Conservation (phyloP, 345 rosid species). For the Eucalyptus decipiens region DNA sequence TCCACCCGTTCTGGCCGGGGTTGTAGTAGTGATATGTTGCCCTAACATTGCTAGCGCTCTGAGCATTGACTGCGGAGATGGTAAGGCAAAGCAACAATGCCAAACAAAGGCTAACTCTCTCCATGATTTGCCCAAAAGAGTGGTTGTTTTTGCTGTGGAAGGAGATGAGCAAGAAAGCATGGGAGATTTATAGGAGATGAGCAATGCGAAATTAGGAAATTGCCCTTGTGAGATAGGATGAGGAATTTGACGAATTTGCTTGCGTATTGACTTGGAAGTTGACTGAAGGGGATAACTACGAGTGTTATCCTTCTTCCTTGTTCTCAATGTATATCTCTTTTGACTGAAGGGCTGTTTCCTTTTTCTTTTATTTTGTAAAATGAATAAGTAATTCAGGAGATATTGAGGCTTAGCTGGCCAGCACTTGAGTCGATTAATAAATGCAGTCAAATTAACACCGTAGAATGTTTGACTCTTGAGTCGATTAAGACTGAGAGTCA, state of each 20-base stretch:
- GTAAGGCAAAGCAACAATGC: not conserved
- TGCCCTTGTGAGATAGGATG: not conserved
- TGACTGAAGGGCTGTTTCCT: not conserved
- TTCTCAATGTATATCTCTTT: not conserved
- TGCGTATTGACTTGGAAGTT: not conserved
- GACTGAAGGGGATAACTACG: not conserved
- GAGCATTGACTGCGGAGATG: not conserved
- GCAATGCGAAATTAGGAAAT: not conserved
- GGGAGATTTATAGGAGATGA: not conserved
- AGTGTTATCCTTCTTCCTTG: not conserved
- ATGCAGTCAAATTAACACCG: not conserved
- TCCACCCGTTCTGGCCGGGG: constrained; percentile 33
- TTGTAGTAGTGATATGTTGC: constrained; percentile 50
- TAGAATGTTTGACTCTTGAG: not conserved
- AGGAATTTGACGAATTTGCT: not conserved
- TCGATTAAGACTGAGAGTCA: not conserved
- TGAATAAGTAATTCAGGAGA: not conserved
- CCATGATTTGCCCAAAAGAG: not conserved
- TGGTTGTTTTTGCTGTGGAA: not conserved
- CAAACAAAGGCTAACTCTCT: not conserved
- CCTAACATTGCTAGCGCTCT: constrained; percentile 42
- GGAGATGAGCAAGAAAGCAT: not conserved
- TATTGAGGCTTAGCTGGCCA: not conserved
- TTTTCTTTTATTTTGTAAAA: not conserved
- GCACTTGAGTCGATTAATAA: not conserved